Percentiles rank a stretch among this genome's conserved stretches.
Evolutionary conservation across 179 eudicot genomes (phyloP).

Genomic region (Spergularia azorica): DNA sequence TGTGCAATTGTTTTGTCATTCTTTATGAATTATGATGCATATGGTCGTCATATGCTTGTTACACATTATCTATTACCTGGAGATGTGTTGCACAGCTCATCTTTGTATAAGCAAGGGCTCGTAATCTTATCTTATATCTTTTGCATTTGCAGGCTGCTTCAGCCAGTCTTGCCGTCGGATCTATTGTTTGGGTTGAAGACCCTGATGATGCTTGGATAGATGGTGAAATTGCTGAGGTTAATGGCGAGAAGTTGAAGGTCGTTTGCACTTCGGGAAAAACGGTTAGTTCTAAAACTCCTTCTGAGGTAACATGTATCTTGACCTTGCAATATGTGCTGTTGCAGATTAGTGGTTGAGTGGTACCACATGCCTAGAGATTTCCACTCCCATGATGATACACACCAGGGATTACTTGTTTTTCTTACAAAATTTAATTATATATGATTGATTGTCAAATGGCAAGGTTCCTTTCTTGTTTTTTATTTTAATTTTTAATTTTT

Average conservation of each 20-base stretch:
- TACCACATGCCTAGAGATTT: too few species aligned
- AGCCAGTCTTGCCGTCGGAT: conserved; percentile 65
- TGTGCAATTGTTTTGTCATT: neutral
- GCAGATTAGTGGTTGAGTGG: neutral
- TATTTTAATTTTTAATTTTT: too few species aligned
- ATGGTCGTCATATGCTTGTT: neutral
- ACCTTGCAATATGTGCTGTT: neutral
- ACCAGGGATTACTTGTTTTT: too few species aligned
- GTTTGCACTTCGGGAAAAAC: conserved; percentile 82
- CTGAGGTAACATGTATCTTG: neutral
- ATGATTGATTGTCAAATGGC: too few species aligned
- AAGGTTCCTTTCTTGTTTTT: too few species aligned
- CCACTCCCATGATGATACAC: too few species aligned
- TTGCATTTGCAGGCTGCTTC: conserved; percentile 71
- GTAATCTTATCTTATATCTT: neutral
- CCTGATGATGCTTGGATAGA: conserved; percentile 90
- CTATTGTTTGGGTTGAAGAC: conserved; percentile 96
- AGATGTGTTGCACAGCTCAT: neutral
- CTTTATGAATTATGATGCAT: conserved; percentile 4
- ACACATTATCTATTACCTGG: neutral
- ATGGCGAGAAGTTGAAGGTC: conserved; percentile 66
- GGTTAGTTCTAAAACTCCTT: conserved; percentile 44
- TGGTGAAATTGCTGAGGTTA: conserved; percentile 80
- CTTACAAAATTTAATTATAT: too few species aligned
- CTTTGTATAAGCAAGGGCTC: neutral